Base-by-base conservation (phyloP, 495 filamentous ascomycete genomes). In the Podospora pseudocomata region DNA sequence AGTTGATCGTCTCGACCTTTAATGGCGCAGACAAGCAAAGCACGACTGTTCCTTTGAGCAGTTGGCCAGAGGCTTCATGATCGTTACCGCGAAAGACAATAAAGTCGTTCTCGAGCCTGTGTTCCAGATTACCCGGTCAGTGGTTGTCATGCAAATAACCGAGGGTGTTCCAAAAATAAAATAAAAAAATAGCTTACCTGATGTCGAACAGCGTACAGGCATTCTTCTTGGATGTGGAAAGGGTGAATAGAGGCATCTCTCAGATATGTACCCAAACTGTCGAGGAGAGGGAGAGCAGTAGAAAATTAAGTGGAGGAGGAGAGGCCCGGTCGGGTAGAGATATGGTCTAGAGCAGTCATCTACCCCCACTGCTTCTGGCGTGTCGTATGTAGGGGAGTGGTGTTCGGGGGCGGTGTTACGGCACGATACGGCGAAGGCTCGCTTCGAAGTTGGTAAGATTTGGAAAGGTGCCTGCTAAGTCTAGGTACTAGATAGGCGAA, bases 21-120 rank as follows among this genome's bases (percentile, higher is more conserved):
- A 93, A 78, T 0, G 87, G 82, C 65, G 90, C 84, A 7, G 86
- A 86, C 23, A 95, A 78, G 74, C 91, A 94, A 27, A 96, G 84
- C 16, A 94, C 86, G 16, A 96, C 79, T 15, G 85, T 88, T 4
- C 92, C 92, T 70, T 88, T 90, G 66, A 96, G 76, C 27, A 90
- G 79, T 39, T 91, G 89, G 65, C 90, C 92, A 44, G 90, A 84
- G 39, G 92, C 89, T 74, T 96, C 92, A 69, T 89, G 82, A 63
- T 91, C 87, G 68, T 77, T 83, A 56, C 92, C 92, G 23, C 91
- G 89, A 55, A 96, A 88, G 15, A 95, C 86, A 65, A 94, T 84
- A 55, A 93, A 89, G 68, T 92, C 89, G 68, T 91, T 87, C 23
- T 94, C 90, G 65, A 93, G 85, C 23, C 92, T 96, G 71, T 28